Evolutionary conservation across 2,329 filamentous ascomycete genomes (phyloP).

Genomic region (Colletotrichum sp.): DNA sequence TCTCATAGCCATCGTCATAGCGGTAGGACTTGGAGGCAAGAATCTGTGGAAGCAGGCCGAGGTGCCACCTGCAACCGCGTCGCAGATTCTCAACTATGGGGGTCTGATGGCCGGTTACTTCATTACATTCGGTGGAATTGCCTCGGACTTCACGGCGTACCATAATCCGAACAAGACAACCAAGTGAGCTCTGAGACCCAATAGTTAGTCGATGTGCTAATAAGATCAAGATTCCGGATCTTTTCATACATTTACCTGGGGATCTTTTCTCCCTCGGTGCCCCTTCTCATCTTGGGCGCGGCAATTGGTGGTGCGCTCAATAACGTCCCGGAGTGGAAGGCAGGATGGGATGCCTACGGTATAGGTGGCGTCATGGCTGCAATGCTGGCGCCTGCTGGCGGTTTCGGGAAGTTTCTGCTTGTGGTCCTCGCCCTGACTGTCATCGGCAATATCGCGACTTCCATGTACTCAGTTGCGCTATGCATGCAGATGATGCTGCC

Average conservation of each 20-base stretch:
- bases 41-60: constrained; percentile 50
- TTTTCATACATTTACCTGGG: constrained; percentile 57
- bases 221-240: constrained; percentile 33
- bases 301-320: constrained; percentile 39
- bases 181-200: constrained; percentile 30
- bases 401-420: constrained; percentile 40
- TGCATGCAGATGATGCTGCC: constrained; percentile 43
- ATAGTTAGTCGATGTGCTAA: not conserved
- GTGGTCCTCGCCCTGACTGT: constrained; percentile 40
- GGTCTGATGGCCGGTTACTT: constrained; percentile 56
- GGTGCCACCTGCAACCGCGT: constrained; percentile 36
- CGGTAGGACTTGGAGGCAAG: constrained; percentile 57
- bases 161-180: constrained; percentile 47
- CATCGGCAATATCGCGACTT: constrained; percentile 39
- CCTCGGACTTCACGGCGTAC: constrained; percentile 63
- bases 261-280: constrained; percentile 38
- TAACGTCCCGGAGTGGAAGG: constrained; percentile 31
- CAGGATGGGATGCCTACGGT: constrained; percentile 31
- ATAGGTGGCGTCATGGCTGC: constrained; percentile 34
- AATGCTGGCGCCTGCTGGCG: constrained; percentile 32
- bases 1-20: constrained; percentile 53
- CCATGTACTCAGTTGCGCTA: constrained; percentile 41
- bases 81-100: constrained; percentile 47
- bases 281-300: constrained; percentile 41
- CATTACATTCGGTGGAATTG: constrained; percentile 58